Percentiles rank a stretch among this genome's conserved stretches.
phyloP scores from a whole-genome alignment of 805 yeast genomes.

The Yamadazyma philogaea region DNA sequence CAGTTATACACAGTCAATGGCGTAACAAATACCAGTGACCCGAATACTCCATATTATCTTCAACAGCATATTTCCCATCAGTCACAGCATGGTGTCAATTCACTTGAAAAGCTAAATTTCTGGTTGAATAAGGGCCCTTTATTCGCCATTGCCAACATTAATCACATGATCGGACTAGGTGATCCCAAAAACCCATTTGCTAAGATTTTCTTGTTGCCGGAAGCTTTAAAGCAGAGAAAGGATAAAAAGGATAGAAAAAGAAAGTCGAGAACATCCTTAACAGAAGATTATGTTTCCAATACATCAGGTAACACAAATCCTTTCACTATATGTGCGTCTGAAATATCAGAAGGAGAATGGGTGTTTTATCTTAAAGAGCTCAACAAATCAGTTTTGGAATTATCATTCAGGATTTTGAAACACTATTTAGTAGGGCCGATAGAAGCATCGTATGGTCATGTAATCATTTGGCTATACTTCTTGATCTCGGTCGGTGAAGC shows the following conservation, averaged over 20 bases:
- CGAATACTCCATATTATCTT: slow-evolving; percentile 31
- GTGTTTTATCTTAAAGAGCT: slow-evolving; percentile 51
- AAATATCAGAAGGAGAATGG: slow-evolving; percentile 48
- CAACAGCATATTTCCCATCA: slow-evolving; percentile 21
- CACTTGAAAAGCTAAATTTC: slow-evolving; percentile 53
- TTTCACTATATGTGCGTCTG: slow-evolving; percentile 31
- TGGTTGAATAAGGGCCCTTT: slow-evolving; percentile 76
- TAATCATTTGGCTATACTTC: slow-evolving; percentile 75
- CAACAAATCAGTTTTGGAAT: slow-evolving; percentile 62
- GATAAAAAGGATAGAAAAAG: slow-evolving; percentile 68
- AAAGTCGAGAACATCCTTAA: slow-evolving; percentile 31
- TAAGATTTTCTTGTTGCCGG: slow-evolving; percentile 66
- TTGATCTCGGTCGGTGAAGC: slow-evolving; percentile 62
- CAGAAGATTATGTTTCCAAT: slow-evolving; percentile 13
- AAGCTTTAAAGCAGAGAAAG: slow-evolving; percentile 65
- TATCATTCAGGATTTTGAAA: slow-evolving; percentile 64
- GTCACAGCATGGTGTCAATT: slow-evolving; percentile 22
- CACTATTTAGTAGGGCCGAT: slow-evolving; percentile 70
- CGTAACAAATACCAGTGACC: slow-evolving; percentile 27
- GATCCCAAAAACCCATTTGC: slow-evolving; percentile 75
- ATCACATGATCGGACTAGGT: slow-evolving; percentile 76
- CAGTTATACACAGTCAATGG: slow-evolving; percentile 36
- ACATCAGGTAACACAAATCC: slow-evolving; percentile 29
- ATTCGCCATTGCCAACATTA: slow-evolving; percentile 72
- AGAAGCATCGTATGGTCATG: slow-evolving; percentile 67